phyloP scores from a whole-genome alignment of 2,329 filamentous ascomycete genomes.

The Ustilaginoidea virens region DNA sequence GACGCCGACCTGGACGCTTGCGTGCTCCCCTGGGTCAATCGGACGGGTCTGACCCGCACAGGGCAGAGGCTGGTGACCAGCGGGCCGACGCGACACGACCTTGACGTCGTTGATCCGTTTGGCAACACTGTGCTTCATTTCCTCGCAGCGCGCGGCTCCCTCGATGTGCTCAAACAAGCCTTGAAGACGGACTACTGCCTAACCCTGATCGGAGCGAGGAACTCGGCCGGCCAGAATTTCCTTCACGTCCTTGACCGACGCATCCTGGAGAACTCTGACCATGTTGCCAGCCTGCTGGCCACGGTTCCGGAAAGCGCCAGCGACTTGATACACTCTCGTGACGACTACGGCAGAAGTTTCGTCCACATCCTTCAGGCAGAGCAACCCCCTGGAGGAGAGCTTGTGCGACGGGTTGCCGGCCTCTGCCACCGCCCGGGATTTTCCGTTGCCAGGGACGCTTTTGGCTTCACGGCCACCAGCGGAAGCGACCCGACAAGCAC shows the following conservation, averaged over 20 bases:
- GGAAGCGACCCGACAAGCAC: constrained; percentile 2
- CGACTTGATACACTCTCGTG: constrained; percentile 19
- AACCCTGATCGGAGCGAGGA: constrained; percentile 14
- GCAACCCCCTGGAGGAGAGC: constrained; percentile 10
- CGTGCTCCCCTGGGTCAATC: constrained; percentile 16
- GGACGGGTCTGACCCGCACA: constrained; percentile 9
- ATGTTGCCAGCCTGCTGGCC: constrained; percentile 14
- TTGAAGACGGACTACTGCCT: constrained; percentile 8
- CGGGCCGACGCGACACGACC: constrained; percentile 4
- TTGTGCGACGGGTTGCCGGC: constrained; percentile 18
- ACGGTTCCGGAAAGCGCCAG: constrained; percentile 10
- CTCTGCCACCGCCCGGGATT: constrained; percentile 15
- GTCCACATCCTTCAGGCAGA: constrained; percentile 27
- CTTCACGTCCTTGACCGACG: constrained; percentile 25
- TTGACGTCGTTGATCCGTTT: constrained; percentile 21
- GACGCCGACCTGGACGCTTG: constrained; percentile 9
- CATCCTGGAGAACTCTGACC: constrained; percentile 17
- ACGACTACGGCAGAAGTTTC: constrained; percentile 36
- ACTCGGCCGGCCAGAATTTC: constrained; percentile 32
- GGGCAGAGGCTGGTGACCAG: constrained; percentile 7
- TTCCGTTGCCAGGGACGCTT: constrained; percentile 32
- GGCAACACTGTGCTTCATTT: constrained; percentile 33
- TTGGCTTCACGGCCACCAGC: constrained; percentile 18
- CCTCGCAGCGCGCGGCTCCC: constrained; percentile 20
- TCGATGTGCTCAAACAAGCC: constrained; percentile 14